These are phyloP conservation scores for Aspergillus awamori DNA, from an alignment of 2,329 filamentous ascomycete species.

Conservation along the genomic window DNA sequence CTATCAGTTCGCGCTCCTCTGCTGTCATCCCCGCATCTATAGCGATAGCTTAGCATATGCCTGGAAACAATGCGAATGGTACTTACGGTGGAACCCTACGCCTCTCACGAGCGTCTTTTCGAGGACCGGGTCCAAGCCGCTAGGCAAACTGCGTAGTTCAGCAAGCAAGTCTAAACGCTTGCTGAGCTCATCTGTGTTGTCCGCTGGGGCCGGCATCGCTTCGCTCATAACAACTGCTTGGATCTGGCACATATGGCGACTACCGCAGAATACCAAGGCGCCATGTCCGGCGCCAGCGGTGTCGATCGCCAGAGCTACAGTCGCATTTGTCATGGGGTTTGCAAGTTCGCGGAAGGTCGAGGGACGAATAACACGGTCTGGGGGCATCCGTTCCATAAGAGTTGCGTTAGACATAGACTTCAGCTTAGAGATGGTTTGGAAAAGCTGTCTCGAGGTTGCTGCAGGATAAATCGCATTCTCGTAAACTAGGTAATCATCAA, in stretches of 20 bases:
- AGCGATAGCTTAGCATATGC: constrained; percentile 31
- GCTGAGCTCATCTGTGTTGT: constrained; percentile 55
- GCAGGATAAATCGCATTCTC: constrained; percentile 69
- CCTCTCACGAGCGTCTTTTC: constrained; percentile 66
- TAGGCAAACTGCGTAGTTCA: constrained; percentile 66
- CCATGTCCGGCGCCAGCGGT: constrained; percentile 70
- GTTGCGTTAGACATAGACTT: constrained; percentile 33
- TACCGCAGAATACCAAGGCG: constrained; percentile 73
- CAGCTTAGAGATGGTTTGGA: constrained; percentile 60
- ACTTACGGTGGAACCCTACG: constrained; percentile 73
- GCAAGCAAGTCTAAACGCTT: constrained; percentile 66
- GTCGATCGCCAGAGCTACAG: constrained; percentile 70
- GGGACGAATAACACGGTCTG: constrained; percentile 53
- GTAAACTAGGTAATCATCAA: constrained; percentile 74
- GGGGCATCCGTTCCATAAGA: constrained; percentile 37
- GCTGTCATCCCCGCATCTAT: constrained; percentile 61
- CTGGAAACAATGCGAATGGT: background rate
- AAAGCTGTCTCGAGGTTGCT: constrained; percentile 59
- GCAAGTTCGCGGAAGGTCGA: constrained; percentile 65
- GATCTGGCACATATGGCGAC: constrained; percentile 67
- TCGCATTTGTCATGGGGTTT: constrained; percentile 68
- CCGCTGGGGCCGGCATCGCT: constrained; percentile 59
- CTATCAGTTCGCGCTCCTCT: constrained; percentile 73
- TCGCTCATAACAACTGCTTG: constrained; percentile 70
- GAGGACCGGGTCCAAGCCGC: constrained; percentile 67